Evolutionary conservation across 2,329 filamentous ascomycete species (phyloP).

Genomic region (Scedosporium boydii): DNA sequence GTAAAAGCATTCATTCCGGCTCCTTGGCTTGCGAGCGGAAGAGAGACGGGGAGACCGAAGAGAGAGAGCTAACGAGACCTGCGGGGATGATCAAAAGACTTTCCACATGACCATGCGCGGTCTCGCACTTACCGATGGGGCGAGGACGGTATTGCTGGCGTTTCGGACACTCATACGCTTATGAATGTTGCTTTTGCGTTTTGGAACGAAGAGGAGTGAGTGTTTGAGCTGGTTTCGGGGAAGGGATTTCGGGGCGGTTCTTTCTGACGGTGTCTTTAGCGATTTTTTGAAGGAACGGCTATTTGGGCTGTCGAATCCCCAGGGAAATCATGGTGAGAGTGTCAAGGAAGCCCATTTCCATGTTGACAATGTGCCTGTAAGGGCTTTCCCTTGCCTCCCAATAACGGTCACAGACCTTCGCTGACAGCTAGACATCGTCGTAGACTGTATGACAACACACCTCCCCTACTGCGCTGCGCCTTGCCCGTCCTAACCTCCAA

Average conservation of each 20-base stretch:
- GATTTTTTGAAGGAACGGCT: conserved; percentile 90
- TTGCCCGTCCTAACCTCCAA: background rate
- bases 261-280: conserved; percentile 31
- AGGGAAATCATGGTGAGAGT: conserved; percentile 95
- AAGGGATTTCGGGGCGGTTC: no score
- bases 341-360: conserved; percentile 97
- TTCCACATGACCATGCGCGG: conserved; percentile 84
- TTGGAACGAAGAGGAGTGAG: conserved; percentile 92
- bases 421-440: background rate
- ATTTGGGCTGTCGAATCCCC: conserved; percentile 89
- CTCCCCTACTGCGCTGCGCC: background rate
- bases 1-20: conserved; percentile 25
- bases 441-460: conserved; percentile 11
- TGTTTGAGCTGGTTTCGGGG: background rate
- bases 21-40: background rate
- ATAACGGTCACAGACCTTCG: background rate
- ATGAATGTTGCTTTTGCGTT: conserved; percentile 95
- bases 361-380: conserved; percentile 78
- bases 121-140: conserved; percentile 90
- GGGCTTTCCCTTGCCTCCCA: conserved; percentile 13
- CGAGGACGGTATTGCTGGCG: conserved; percentile 92
- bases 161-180: conserved; percentile 79
- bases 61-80: background rate
- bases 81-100: conserved; percentile 50
- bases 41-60: background rate